A percentile compares a stretch with the other conserved stretches of the same genome.
Conservation (phyloP, 2,329 filamentous ascomycete genomes). For the Lasiodiplodia hormozganensis region DNA sequence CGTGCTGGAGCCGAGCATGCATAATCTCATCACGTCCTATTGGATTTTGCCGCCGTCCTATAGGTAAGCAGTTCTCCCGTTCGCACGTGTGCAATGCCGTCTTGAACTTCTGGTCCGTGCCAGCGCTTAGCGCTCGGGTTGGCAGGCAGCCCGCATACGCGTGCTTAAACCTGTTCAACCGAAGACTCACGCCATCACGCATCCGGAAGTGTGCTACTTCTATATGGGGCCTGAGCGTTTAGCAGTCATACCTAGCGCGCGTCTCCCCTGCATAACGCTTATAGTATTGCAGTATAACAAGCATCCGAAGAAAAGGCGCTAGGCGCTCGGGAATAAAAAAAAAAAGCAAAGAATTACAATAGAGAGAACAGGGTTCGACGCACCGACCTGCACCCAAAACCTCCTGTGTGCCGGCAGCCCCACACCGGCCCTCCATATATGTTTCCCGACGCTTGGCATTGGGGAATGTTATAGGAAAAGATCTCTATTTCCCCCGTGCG, state of each 20-base stretch:
- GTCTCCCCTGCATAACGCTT: background rate
- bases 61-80: background rate
- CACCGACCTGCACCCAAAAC: background rate
- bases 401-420: background rate
- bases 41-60: background rate
- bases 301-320: background rate
- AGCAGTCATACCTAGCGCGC: background rate
- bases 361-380: background rate
- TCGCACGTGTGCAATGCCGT: slow-evolving; percentile 1
- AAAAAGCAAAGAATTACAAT: background rate
- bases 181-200: background rate
- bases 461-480: background rate
- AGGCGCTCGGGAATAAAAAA: background rate
- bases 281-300: background rate
- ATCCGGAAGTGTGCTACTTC: background rate
- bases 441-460: background rate
- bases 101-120: slow-evolving; percentile 13
- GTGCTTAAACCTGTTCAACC: background rate
- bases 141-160: background rate
- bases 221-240: slow-evolving; percentile 4
- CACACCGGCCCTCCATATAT: background rate
- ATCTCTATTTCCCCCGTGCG: background rate
- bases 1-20: background rate
- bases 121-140: background rate
- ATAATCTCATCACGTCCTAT: background rate